A percentile compares a stretch with the other conserved stretches of the same genome.
Conservation (phyloP, 495 filamentous ascomycete species). For the Durotheca rogersii region DNA sequence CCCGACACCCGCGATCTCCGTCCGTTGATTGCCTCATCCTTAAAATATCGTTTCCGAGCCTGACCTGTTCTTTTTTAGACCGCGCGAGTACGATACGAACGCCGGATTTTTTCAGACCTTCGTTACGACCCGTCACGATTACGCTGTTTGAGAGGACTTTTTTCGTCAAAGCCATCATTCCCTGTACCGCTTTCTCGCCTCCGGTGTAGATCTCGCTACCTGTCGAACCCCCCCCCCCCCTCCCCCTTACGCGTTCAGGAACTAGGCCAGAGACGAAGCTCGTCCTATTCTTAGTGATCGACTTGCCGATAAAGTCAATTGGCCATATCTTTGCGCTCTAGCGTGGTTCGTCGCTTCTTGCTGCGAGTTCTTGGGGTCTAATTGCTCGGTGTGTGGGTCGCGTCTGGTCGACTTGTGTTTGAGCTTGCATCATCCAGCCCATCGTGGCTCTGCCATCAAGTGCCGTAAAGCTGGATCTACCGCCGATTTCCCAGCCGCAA, state of each 20-base stretch:
- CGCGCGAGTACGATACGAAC: conserved; percentile 18
- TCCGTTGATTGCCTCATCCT: conserved; percentile 6
- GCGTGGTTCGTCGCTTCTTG: neutral
- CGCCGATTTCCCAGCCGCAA: conserved; percentile 87
- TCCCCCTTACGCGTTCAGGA: conserved; percentile 18
- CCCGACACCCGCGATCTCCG: conserved; percentile 14
- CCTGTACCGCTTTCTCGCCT: conserved; percentile 15
- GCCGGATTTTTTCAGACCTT: conserved; percentile 18
- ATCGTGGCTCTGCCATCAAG: conserved; percentile 39
- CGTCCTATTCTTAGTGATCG: conserved; percentile 8
- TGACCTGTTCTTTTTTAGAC: conserved; percentile 15
- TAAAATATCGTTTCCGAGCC: conserved; percentile 14
- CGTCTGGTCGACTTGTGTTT: conserved; percentile 20
- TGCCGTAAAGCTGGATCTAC: conserved; percentile 98
- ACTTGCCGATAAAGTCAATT: conserved; percentile 23
- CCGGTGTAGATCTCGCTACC: too few species aligned
- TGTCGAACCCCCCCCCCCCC: too few species aligned
- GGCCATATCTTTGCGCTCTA: conserved; percentile 1
- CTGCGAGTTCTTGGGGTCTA: conserved; percentile 9
- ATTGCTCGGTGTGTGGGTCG: conserved; percentile 19
- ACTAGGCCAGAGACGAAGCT: conserved; percentile 9
- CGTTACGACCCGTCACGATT: conserved; percentile 31
- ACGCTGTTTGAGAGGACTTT: conserved; percentile 24
- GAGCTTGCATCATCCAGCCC: conserved; percentile 36
- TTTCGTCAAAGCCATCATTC: too few species aligned